A percentile compares a stretch with the other conserved stretches of the same genome.
Conservation (phyloP, 345 rosid species). For the Erysimum cheiranthoides region DNA sequence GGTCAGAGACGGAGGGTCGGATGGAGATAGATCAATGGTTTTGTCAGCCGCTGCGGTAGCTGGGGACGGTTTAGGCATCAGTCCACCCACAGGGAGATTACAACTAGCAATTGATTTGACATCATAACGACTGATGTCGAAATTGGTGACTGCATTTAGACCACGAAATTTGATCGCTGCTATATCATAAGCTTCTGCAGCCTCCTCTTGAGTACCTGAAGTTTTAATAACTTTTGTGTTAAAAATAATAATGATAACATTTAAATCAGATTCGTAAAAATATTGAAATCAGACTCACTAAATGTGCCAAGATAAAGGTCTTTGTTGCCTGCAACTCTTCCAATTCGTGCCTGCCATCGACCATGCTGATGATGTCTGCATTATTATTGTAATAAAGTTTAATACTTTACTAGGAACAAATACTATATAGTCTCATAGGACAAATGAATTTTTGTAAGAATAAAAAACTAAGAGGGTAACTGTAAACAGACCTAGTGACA, state of each 20-base stretch:
- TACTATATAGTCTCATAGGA: not conserved
- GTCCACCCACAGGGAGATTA: conserved; percentile 87
- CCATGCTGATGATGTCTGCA: conserved; percentile 97
- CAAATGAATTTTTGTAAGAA: no score
- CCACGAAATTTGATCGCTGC: conserved; percentile 97
- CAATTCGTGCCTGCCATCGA: conserved; percentile 97
- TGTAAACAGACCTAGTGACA: conserved; percentile 71
- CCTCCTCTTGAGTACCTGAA: conserved; percentile 94
- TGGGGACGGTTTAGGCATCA: conserved; percentile 37
- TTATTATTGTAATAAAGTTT: not conserved
- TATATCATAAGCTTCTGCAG: conserved; percentile 97
- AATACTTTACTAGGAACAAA: not conserved
- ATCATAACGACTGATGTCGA: conserved; percentile 91
- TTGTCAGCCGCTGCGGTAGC: not conserved
- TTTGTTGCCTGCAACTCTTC: conserved; percentile 97
- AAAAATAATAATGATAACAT: not conserved
- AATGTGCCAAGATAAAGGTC: conserved; percentile 98
- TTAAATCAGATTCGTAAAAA: not conserved
- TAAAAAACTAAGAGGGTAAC: not conserved
- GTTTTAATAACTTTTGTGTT: not conserved
- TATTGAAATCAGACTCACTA: conserved; percentile 54
- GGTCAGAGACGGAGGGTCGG: conserved; percentile 53
- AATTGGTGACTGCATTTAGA: conserved; percentile 87
- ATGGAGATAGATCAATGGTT: conserved; percentile 36
- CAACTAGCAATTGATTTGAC: conserved; percentile 84